A percentile compares a stretch with the other conserved stretches of the same genome.
Evolutionary conservation across 2,329 filamentous ascomycete species (phyloP).

Genomic region (Microthyrium microscopicum): DNA sequence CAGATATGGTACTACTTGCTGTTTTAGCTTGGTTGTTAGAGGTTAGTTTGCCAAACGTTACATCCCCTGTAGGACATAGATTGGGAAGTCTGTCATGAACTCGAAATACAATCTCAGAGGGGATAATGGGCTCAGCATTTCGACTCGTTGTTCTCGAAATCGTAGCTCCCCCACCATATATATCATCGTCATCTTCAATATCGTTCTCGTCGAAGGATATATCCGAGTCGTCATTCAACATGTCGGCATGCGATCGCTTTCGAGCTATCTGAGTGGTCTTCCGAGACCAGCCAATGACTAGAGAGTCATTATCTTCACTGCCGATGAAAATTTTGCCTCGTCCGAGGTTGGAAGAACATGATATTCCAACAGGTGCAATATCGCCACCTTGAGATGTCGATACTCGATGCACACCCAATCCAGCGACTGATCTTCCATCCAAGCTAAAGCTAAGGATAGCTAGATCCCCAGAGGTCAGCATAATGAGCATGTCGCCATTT

Average conservation of each 20-base stretch:
- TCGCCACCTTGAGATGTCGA: slow-evolving; percentile 44
- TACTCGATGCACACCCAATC: slow-evolving; percentile 56
- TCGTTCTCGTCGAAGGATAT: slow-evolving; percentile 40
- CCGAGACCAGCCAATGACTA: slow-evolving; percentile 63
- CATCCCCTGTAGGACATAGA: slow-evolving; percentile 61
- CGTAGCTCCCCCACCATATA: slow-evolving; percentile 43
- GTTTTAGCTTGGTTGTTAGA: slow-evolving; percentile 10
- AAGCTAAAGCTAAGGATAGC: slow-evolving; percentile 67
- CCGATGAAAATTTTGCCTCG: slow-evolving; percentile 65
- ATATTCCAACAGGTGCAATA: slow-evolving; percentile 44
- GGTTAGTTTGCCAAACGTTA: slow-evolving; percentile 45
- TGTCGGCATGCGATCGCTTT: slow-evolving; percentile 45
- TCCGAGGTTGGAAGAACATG: slow-evolving; percentile 53
- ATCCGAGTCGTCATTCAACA: slow-evolving; percentile 33
- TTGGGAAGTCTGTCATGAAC: slow-evolving; percentile 63
- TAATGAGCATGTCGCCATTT: slow-evolving; percentile 68
- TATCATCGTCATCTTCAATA: slow-evolving; percentile 37
- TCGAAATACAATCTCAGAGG: slow-evolving; percentile 54
- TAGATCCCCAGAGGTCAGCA: slow-evolving; percentile 59
- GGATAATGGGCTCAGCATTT: slow-evolving; percentile 27
- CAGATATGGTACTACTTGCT: slow-evolving; percentile 3
- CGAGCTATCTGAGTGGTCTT: slow-evolving; percentile 45
- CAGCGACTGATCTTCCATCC: slow-evolving; percentile 82
- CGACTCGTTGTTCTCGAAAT: slow-evolving; percentile 20
- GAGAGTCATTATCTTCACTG: slow-evolving; percentile 66